Percentiles rank a stretch among this genome's conserved stretches.
Conservation (phyloP, 257 asterid species). For the Plantago major region DNA sequence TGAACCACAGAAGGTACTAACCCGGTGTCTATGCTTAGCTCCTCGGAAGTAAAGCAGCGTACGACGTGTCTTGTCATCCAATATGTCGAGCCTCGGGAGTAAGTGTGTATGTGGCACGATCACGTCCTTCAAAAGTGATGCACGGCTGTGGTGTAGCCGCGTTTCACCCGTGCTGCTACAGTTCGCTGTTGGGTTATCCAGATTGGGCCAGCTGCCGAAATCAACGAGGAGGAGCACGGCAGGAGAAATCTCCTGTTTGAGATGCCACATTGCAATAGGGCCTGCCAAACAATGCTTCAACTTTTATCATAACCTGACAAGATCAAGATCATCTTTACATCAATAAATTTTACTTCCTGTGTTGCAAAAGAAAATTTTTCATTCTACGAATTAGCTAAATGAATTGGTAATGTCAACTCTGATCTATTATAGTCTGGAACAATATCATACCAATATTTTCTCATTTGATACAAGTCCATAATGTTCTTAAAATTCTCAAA, state of each 20-base stretch:
- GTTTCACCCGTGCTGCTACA: conserved; percentile 39
- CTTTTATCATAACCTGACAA: conserved; percentile 85
- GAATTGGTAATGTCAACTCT: no score
- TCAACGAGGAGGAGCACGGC: conserved; percentile 92
- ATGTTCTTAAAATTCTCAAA: no score
- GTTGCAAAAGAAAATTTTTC: neutral
- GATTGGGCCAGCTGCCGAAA: conserved; percentile 90
- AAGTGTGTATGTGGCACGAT: conserved; percentile 84
- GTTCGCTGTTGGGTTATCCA: conserved; percentile 53
- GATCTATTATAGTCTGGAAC: no score
- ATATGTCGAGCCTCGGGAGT: conserved; percentile 66
- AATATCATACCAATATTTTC: no score
- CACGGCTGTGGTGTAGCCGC: conserved; percentile 75
- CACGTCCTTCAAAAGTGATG: conserved; percentile 85
- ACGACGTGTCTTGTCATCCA: conserved; percentile 46
- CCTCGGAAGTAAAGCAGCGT: conserved; percentile 91
- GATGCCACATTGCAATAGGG: conserved; percentile 97
- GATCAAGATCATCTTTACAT: conserved; percentile 54
- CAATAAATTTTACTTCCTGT: neutral
- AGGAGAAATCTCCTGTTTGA: conserved; percentile 78
- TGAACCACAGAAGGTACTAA: conserved; percentile 24
- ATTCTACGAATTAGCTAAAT: neutral
- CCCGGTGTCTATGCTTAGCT: conserved; percentile 97
- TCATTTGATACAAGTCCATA: no score
- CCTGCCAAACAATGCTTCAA: conserved; percentile 99